These are phyloP conservation scores for Astrephomene gubernaculifera DNA, from an alignment of 139 green algal genomes.

Conservation along the genomic window DNA sequence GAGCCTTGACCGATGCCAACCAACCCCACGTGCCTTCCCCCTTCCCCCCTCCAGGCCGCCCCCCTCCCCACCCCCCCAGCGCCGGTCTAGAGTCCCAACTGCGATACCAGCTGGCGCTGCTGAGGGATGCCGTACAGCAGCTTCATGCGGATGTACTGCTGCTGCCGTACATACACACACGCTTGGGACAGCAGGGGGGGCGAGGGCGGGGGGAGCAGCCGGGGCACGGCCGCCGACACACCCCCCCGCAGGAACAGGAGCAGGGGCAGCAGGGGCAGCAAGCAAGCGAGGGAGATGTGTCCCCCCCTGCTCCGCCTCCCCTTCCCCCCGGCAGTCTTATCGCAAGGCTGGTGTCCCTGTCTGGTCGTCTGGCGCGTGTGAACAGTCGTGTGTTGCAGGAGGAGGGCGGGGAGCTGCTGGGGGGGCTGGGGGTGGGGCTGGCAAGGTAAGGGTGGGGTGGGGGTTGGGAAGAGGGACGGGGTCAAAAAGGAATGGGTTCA, in stretches of 20 bases:
- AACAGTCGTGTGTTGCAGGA: conserved; percentile 26
- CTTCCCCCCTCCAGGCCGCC: background rate
- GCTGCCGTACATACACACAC: background rate
- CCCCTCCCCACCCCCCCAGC: conserved; percentile 2
- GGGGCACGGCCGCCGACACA: background rate
- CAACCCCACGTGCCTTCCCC: background rate
- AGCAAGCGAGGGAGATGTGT: too few relatives aligned
- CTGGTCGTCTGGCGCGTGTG: background rate
- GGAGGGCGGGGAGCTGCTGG: background rate
- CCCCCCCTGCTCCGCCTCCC: too few relatives aligned
- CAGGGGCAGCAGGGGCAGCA: background rate
- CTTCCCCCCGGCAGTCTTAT: background rate
- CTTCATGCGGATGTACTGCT: background rate
- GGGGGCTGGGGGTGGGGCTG: background rate
- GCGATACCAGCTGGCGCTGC: conserved; percentile 1
- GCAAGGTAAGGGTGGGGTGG: background rate
- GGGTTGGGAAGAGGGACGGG: background rate
- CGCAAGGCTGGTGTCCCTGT: background rate
- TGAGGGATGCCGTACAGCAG: background rate
- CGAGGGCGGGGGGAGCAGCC: too few relatives aligned
- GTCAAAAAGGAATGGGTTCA: too few relatives aligned
- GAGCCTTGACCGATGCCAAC: background rate
- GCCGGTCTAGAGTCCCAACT: background rate
- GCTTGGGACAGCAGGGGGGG: background rate
- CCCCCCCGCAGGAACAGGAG: background rate